phyloP scores from a whole-genome alignment of 331 rosid species.

The Arachis monticola region DNA sequence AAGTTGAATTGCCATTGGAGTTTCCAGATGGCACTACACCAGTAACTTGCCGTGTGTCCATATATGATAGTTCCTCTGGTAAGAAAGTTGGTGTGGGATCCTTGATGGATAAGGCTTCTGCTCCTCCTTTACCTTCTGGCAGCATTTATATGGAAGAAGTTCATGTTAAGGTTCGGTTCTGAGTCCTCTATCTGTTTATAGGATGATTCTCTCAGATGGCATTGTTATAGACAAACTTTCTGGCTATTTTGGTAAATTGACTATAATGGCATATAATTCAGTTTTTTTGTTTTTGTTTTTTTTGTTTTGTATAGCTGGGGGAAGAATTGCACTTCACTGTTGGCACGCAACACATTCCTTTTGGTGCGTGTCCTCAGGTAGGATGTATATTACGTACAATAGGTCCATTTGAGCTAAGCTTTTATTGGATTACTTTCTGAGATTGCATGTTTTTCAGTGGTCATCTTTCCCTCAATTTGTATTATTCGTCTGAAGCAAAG shows the following conservation, averaged over 20 bases:
- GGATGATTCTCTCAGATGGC: slow-evolving; percentile 15
- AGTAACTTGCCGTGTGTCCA: slow-evolving; percentile 91
- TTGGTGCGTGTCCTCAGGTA: slow-evolving; percentile 98
- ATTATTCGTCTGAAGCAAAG: slow-evolving; percentile 31
- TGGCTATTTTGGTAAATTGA: slow-evolving; percentile 16
- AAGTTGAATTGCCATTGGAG: slow-evolving; percentile 94
- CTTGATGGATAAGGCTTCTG: slow-evolving; percentile 92
- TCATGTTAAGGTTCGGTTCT: slow-evolving; percentile 78
- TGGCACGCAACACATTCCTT: slow-evolving; percentile 90
- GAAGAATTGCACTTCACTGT: slow-evolving; percentile 79
- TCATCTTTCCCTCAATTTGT: slow-evolving; percentile 28
- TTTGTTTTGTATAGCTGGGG: slow-evolving; percentile 80
- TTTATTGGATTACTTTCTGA: slow-evolving; percentile 17
- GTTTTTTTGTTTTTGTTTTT: slow-evolving; percentile 38
- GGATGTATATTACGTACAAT: slow-evolving; percentile 36
- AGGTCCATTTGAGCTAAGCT: slow-evolving; percentile 13
- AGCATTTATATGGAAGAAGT: slow-evolving; percentile 99
- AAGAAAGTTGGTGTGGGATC: slow-evolving; percentile 95
- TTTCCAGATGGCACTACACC: slow-evolving; percentile 99
- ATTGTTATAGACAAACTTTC: slow-evolving; percentile 24
- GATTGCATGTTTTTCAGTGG: slow-evolving; percentile 18
- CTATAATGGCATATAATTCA: slow-evolving; percentile 34
- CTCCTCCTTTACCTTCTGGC: slow-evolving; percentile 77
- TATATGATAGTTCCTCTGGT: slow-evolving; percentile 83
- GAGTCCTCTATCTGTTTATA: slow-evolving; percentile 34